Evolutionary conservation across 805 yeast species (phyloP), one percentile per base, ranked within the genome.

Genomic region (Hanseniaspora clermontiae): DNA sequence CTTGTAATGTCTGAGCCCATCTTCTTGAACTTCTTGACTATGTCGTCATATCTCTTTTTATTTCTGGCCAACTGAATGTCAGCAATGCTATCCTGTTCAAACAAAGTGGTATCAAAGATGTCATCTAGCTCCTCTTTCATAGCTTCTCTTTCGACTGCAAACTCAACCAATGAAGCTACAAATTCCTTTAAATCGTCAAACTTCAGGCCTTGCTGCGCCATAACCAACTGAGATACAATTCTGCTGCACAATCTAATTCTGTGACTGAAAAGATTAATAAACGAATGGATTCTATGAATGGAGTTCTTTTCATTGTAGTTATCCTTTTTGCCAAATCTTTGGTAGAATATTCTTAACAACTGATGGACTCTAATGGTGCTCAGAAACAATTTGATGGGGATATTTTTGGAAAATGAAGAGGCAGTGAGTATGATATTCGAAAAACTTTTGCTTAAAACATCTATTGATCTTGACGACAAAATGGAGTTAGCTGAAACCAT

Each of bases 231-330:
- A 17, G 57, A 27, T 11, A 53, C 36, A 31, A 46, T 53, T 53
- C 57, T 45, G 12, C 39, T 36, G 19, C 17, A 27, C 29, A 53
- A 39, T 39, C 57, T 45, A 6, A 46, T 32, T 53, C 31, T 46
- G n/a, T 53, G 40, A 27, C 39, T 45, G 29, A 46, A 53, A 19
- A 53, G 34, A 39, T 46, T 53, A 9, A 32, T 34, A 39, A 46
- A 53, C 14, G 57, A 45, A 6, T 43, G 57, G 15, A 53, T 46
- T 53, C 57, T 53, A 11, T 53, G 57, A 39, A 53, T 32, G 1
- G 46, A 29, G 6, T 38, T 42, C 27, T 46, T 45, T 12, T n/a
- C 36, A 19, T 11, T 19, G 10, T 53, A 46, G 12, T 15, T 31
- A 1, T 39, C 51, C n/a, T 31, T 53, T 5, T 20, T 45, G 6